Evolutionary conservation across 2,329 filamentous ascomycete species (phyloP).

Genomic region (Bipolaris zeicola): DNA sequence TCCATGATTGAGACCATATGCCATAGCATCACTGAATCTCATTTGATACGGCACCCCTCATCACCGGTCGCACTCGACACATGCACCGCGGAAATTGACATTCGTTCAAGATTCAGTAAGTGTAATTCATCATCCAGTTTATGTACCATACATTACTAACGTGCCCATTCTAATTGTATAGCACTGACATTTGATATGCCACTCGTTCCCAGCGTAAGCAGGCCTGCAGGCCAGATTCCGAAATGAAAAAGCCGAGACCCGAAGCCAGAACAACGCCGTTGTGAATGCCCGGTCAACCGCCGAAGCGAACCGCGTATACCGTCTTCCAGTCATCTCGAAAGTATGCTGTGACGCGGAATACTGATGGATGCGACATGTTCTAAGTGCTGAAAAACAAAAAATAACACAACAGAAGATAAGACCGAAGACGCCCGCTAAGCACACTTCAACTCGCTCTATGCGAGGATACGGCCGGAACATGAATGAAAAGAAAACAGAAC

Average conservation of each 20-base stretch:
- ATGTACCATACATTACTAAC: constrained; percentile 42
- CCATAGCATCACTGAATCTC: neutral
- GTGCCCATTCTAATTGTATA: constrained; percentile 11
- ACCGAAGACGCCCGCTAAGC: constrained; percentile 4
- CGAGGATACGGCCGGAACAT: neutral
- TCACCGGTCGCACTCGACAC: constrained; percentile 12
- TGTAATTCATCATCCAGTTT: constrained; percentile 19
- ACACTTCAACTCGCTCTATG: constrained; percentile 7
- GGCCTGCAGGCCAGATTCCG: neutral
- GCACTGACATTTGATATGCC: neutral
- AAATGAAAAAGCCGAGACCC: neutral
- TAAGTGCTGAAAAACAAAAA: neutral
- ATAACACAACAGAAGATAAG: neutral
- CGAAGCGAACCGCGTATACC: neutral
- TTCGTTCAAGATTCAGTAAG: neutral
- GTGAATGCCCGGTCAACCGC: neutral
- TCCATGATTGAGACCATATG: no score
- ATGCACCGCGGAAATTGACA: constrained; percentile 2
- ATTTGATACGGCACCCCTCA: neutral
- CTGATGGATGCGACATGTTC: neutral
- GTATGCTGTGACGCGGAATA: neutral
- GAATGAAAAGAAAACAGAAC: neutral
- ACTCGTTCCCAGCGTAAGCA: neutral
- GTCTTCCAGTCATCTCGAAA: neutral
- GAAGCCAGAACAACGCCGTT: neutral